Evolutionary conservation across 495 filamentous ascomycete species (phyloP).

Genomic region (Chaetomium fimeti): DNA sequence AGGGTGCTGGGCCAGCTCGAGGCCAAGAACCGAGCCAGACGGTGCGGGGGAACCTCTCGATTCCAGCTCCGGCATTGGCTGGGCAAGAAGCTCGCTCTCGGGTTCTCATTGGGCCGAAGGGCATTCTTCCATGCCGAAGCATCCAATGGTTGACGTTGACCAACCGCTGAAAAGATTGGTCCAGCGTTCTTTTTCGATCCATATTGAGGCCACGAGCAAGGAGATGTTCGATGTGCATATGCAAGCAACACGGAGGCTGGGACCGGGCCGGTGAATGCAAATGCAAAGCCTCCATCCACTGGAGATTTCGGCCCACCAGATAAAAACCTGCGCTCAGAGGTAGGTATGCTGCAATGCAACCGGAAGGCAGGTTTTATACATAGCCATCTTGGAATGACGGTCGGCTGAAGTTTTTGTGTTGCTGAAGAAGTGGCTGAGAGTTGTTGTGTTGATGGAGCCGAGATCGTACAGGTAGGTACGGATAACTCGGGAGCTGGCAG

Average conservation of each 20-base stretch:
- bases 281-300: background rate
- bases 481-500: too few species aligned
- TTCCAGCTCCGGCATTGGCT: conserved; percentile 3
- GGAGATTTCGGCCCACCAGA: background rate
- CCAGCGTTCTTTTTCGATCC: background rate
- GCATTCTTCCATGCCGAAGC: background rate
- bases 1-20: background rate
- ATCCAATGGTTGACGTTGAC: conserved; percentile 6
- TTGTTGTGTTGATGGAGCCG: background rate
- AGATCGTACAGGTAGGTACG: background rate
- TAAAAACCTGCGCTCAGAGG: background rate
- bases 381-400: background rate
- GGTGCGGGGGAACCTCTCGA: background rate
- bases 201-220: conserved; percentile 5
- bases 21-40: background rate
- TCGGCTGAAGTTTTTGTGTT: background rate
- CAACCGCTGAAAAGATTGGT: conserved; percentile 10
- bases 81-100: background rate
- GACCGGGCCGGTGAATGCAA: conserved; percentile 7
- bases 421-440: too few species aligned
- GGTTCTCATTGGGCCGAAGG: background rate
- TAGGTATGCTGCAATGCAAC: background rate
- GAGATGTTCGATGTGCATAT: conserved; percentile 15
- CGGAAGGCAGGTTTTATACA: background rate
- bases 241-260: conserved; percentile 16